These are phyloP conservation scores for Fraxinus sp. DNA, from an alignment of 305 asterid genomes.

Conservation along the genomic window DNA sequence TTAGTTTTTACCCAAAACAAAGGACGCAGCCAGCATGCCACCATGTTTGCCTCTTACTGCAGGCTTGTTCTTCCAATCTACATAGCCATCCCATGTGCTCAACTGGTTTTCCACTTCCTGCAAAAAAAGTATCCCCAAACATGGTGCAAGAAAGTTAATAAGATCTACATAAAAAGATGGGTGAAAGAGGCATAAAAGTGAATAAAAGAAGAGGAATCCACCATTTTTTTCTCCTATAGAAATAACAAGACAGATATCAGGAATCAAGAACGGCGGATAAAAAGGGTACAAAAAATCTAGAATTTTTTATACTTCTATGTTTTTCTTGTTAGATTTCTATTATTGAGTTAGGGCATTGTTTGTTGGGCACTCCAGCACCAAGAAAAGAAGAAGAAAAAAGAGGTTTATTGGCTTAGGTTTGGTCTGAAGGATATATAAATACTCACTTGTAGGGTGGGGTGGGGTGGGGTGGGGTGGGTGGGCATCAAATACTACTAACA, in stretches of 20 bases:
- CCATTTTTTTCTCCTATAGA: slow-evolving; percentile 5
- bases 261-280: slow-evolving; percentile 1
- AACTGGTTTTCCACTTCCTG: slow-evolving; percentile 49
- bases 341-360: neutral
- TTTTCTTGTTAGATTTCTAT: neutral
- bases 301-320: neutral
- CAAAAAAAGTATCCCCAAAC: neutral
- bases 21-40: slow-evolving; percentile 62
- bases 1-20: slow-evolving; percentile 55
- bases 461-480: no score
- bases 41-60: neutral
- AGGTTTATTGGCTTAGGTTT: neutral
- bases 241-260: neutral
- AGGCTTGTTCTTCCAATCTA: neutral
- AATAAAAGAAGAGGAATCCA: neutral
- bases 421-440: neutral
- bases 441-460: neutral
- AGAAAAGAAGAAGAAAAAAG: neutral
- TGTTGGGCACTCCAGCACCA: neutral
- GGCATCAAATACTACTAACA: no score
- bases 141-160: neutral
- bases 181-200: neutral
- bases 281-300: slow-evolving; percentile 1
- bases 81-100: neutral
- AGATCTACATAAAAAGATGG: neutral